Evolutionary conservation across 2,329 filamentous ascomycete species (phyloP).

Genomic region (Raffaelea ambrosiae): DNA sequence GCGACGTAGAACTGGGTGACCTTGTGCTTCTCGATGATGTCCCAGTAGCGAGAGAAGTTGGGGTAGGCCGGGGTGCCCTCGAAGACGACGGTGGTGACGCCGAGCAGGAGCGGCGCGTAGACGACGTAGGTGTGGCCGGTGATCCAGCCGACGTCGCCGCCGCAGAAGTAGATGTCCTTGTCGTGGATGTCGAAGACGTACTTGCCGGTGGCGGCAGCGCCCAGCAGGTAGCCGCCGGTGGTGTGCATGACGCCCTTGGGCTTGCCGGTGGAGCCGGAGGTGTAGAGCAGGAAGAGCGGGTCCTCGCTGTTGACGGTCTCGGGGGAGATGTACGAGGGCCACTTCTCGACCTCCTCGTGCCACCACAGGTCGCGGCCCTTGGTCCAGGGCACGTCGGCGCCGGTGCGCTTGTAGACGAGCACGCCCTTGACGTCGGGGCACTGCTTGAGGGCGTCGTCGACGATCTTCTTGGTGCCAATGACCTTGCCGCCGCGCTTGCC

Average conservation of each 20-base stretch:
- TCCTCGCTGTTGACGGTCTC: slow-evolving; percentile 90
- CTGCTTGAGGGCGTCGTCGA: slow-evolving; percentile 93
- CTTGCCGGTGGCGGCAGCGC: slow-evolving; percentile 88
- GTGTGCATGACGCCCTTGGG: slow-evolving; percentile 99
- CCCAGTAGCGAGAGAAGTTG: slow-evolving; percentile 98
- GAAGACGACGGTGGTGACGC: slow-evolving; percentile 91
- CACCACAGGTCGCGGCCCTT: slow-evolving; percentile 89
- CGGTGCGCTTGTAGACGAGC: slow-evolving; percentile 91
- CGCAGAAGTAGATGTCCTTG: slow-evolving; percentile 91
- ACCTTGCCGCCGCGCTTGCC: slow-evolving; percentile 96
- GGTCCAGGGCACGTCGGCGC: slow-evolving; percentile 86
- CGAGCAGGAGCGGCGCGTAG: slow-evolving; percentile 86
- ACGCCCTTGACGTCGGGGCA: slow-evolving; percentile 81
- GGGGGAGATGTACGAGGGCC: slow-evolving; percentile 83
- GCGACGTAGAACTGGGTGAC: slow-evolving; percentile 98
- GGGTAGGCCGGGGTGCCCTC: slow-evolving; percentile 97
- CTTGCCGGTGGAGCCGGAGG: slow-evolving; percentile 94
- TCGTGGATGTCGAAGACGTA: slow-evolving; percentile 98
- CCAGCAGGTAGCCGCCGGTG: slow-evolving; percentile 88
- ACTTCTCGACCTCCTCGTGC: slow-evolving; percentile 98
- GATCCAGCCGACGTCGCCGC: slow-evolving; percentile 98
- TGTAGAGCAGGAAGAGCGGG: slow-evolving; percentile 95
- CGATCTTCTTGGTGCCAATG: slow-evolving; percentile 98
- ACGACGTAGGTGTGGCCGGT: slow-evolving; percentile 98
- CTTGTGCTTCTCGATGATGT: slow-evolving; percentile 89